These are phyloP conservation scores for Oligophagozyma castellii DNA, from an alignment of 1,139 yeast genomes.

Conservation along the genomic window DNA sequence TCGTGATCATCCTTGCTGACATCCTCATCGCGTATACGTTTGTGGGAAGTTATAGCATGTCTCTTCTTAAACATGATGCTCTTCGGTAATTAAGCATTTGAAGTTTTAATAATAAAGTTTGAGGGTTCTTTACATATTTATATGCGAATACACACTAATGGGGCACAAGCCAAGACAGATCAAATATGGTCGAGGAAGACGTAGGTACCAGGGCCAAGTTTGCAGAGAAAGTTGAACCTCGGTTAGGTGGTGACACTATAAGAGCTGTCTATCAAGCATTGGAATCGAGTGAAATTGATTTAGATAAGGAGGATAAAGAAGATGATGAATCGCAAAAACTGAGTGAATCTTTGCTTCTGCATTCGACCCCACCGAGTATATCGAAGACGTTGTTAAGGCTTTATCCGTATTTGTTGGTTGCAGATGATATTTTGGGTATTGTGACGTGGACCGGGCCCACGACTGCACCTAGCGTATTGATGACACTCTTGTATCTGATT, in stretches of 20 bases:
- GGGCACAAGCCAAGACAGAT: too few species aligned
- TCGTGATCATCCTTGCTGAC: too few species aligned
- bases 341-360: constrained; percentile 43
- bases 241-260: constrained; percentile 21
- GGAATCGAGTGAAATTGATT: constrained; percentile 7
- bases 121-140: too few species aligned
- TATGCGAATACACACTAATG: too few species aligned
- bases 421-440: constrained; percentile 54
- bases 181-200: too few species aligned
- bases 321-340: constrained; percentile 5
- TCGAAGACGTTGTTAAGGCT: constrained; percentile 71
- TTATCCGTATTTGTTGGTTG: constrained; percentile 68
- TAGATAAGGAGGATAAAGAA: constrained; percentile 13
- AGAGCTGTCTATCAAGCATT: constrained; percentile 19
- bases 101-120: too few species aligned
- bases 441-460: constrained; percentile 90
- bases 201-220: constrained; percentile 23
- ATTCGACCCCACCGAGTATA: constrained; percentile 83
- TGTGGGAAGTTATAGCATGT: too few species aligned
- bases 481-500: constrained; percentile 44
- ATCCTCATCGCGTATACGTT: too few species aligned
- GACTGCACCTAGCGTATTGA: constrained; percentile 57
- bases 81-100: too few species aligned
- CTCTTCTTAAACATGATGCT: too few species aligned
- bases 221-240: constrained; percentile 14